These are phyloP conservation scores for Trichosporon sp. DNA, from an alignment of 1,284 basidiomycete genomes.

Conservation along the genomic window DNA sequence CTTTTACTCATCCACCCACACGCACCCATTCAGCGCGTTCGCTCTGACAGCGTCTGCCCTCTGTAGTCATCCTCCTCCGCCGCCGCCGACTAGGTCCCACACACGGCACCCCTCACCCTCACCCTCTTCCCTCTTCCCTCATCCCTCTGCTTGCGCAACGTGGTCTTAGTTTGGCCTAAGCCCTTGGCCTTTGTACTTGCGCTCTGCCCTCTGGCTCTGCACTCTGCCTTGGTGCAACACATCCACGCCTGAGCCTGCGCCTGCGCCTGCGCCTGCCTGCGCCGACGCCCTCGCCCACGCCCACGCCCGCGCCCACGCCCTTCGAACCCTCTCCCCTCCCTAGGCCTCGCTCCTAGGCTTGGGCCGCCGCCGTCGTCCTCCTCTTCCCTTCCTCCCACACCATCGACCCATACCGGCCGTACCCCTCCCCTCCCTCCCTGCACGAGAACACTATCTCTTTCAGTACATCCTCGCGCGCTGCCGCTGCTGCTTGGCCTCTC, in stretches of 20 bases:
- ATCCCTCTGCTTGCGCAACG: neutral
- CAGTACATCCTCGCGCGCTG: neutral
- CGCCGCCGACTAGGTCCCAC: constrained; percentile 2
- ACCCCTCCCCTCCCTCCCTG: neutral
- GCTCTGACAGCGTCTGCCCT: constrained; percentile 5
- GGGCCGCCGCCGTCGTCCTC: neutral
- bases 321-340: neutral
- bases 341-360: neutral
- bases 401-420: neutral
- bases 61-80: constrained; percentile 5
- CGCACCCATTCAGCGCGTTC: neutral
- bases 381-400: constrained; percentile 3
- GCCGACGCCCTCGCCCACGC: neutral
- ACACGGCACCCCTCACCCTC: neutral
- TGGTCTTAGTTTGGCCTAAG: constrained; percentile 5
- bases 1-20: constrained; percentile 2
- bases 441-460: neutral
- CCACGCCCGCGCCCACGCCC: neutral
- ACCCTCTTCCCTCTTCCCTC: neutral
- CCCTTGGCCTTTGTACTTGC: neutral
- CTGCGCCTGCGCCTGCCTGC: neutral
- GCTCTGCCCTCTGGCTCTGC: neutral
- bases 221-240: neutral
- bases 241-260: neutral
- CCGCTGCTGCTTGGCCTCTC: neutral